Evolutionary conservation across 2,329 filamentous ascomycete species (phyloP), one percentile per base, ranked within the genome.

Genomic region (Colletotrichum sp.): DNA sequence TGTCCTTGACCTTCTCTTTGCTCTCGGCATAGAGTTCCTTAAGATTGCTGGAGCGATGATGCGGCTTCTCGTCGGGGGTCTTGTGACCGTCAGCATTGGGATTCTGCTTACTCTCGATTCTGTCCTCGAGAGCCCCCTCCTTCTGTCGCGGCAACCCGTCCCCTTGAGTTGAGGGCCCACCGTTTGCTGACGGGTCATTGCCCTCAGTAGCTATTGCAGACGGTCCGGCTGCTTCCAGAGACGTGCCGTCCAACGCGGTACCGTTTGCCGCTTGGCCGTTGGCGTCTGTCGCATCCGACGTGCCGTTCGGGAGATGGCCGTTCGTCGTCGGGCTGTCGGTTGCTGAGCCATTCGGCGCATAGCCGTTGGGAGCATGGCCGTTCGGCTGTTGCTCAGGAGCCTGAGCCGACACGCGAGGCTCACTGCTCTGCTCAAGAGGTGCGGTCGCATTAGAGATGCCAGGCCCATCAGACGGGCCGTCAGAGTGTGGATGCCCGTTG

Each of bases 1-100:
- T 86, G 52, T 79, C 81, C 80, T 85, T 87, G 16, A 85, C 69
- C 71, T 84, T 84, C 62, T 85, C 78, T 73, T 84, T 85, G 58
- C 83, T 81, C 26, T 83, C 80, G 43, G 81, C 81, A 68, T 85
- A 74, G 73, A 83, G 83, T 6, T 79, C 77, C 74, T 84, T 85
- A 56, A 86, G 66, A 21, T 79, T 69, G 38, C 78, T 76, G 62
- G 81, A 60, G 52, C 77, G 79, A 15, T 80, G 77, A 15, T 77
- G 64, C 18, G 67, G 67, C 71, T 76, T 70, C 64, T 75, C 55
- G 65, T 76, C n/a, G 15, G 68, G 67, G 28, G 73, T 65, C 62
- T 75, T 70, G 15, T 78, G 75, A 60, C 74, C 74, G 56, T 77
- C 65, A 70, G 69, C 73, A 52, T 77, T 60, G 12, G 69, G 69